Evolutionary conservation across 1,139 yeast species (phyloP).

Genomic region (Taiozyma sp.): DNA sequence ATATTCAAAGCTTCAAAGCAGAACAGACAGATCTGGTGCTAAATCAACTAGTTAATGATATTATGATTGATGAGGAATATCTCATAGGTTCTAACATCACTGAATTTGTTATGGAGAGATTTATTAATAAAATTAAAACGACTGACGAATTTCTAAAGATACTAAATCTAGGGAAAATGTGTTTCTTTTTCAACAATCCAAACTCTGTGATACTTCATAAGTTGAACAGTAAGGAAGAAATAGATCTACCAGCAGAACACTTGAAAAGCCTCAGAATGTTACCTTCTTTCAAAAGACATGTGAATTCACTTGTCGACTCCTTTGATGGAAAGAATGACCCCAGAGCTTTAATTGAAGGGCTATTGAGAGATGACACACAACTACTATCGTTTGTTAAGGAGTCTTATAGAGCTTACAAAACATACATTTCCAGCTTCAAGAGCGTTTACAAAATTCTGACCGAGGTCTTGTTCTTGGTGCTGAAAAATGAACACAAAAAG

Average conservation of each 20-base stretch:
- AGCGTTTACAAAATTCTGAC: slow-evolving; percentile 16
- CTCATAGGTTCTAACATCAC: slow-evolving; percentile 21
- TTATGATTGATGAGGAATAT: slow-evolving; percentile 15
- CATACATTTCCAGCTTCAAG: slow-evolving; percentile 9
- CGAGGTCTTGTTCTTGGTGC: slow-evolving; percentile 10
- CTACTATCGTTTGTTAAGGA: slow-evolving; percentile 17
- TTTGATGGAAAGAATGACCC: not conserved
- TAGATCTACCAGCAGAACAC: slow-evolving; percentile 21
- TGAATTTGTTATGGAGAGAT: slow-evolving; percentile 15
- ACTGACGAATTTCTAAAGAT: slow-evolving; percentile 34
- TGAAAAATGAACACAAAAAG: slow-evolving; percentile 3
- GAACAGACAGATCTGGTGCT: slow-evolving; percentile 22
- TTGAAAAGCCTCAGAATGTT: slow-evolving; percentile 16
- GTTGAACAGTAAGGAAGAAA: slow-evolving; percentile 24
- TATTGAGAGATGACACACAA: slow-evolving; percentile 19
- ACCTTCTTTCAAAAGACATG: slow-evolving; percentile 23
- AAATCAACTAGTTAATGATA: slow-evolving; percentile 19
- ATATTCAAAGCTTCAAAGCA: slow-evolving; percentile 15
- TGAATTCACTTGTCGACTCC: slow-evolving; percentile 7
- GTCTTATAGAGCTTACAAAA: slow-evolving; percentile 6
- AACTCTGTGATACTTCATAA: slow-evolving; percentile 31
- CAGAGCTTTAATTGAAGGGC: slow-evolving; percentile 5
- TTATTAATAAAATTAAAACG: slow-evolving; percentile 15
- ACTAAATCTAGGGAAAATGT: slow-evolving; percentile 50
- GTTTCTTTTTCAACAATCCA: slow-evolving; percentile 54